Evolutionary conservation across 176 grass and related monocot genomes (phyloP).

Genomic region (Avena insularis): DNA sequence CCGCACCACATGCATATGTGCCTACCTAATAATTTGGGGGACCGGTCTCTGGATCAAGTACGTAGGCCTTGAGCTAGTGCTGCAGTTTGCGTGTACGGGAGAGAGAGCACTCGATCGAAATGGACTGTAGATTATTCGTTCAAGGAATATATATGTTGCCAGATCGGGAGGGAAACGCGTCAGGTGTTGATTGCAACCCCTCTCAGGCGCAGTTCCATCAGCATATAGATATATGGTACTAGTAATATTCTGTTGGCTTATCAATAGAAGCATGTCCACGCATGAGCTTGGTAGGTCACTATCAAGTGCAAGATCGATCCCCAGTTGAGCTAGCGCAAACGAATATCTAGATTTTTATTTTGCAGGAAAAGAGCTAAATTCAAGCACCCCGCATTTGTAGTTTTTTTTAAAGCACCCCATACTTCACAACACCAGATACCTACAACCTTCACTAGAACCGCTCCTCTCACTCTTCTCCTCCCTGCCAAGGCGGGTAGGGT

Average conservation of each 20-base stretch:
- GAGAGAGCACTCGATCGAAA: slow-evolving; percentile 26
- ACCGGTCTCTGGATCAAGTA: neutral
- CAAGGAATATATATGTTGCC: slow-evolving; percentile 36
- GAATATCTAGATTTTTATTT: neutral
- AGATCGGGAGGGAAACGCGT: slow-evolving; percentile 20
- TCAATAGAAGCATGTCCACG: neutral
- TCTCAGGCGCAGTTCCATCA: neutral
- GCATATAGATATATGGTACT: neutral
- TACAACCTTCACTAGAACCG: too few species aligned
- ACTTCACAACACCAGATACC: too few species aligned
- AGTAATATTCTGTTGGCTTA: slow-evolving; percentile 2
- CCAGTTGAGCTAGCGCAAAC: neutral
- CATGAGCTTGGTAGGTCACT: neutral
- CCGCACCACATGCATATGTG: neutral
- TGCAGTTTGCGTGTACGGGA: slow-evolving; percentile 45
- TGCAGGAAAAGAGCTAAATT: neutral
- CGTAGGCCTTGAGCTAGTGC: neutral
- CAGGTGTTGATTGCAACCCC: slow-evolving; percentile 14
- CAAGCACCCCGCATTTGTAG: too few species aligned
- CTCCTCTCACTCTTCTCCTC: too few species aligned
- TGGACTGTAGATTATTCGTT: slow-evolving; percentile 31
- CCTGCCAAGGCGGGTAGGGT: too few species aligned
- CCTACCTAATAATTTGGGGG: neutral
- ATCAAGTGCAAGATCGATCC: neutral
- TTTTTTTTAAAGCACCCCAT: too few species aligned